phyloP scores from a whole-genome alignment of 768 basidiomycete species.

The Boletus fagicola region DNA sequence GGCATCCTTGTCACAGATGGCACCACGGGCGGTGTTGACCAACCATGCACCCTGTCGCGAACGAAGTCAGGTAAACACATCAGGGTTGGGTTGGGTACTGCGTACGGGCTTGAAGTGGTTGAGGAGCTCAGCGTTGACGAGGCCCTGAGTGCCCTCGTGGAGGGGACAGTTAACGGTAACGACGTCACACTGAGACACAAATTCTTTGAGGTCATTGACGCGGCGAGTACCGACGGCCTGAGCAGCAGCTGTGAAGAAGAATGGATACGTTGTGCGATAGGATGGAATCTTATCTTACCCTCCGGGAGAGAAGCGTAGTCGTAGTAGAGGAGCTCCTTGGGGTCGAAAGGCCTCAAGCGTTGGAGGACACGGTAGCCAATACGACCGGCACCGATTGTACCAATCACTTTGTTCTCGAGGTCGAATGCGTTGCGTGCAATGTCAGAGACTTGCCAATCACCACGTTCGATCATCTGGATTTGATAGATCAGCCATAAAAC shows the following conservation, averaged over 20 bases:
- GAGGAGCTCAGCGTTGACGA: constrained; percentile 78
- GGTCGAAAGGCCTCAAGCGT: constrained; percentile 76
- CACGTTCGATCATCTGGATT: constrained; percentile 70
- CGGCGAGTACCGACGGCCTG: constrained; percentile 65
- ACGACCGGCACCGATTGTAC: constrained; percentile 78
- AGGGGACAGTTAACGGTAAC: constrained; percentile 83
- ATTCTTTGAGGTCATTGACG: constrained; percentile 70
- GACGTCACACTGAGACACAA: constrained; percentile 64
- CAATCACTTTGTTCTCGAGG: constrained; percentile 87
- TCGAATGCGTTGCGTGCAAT: constrained; percentile 82
- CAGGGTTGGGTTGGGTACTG: constrained; percentile 39
- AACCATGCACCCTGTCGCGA: constrained; percentile 73
- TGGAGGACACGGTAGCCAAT: constrained; percentile 89
- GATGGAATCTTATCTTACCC: constrained; percentile 32
- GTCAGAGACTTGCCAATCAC: constrained; percentile 83
- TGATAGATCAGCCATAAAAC: background rate
- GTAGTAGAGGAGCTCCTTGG: constrained; percentile 86
- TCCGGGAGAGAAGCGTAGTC: constrained; percentile 73
- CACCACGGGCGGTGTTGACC: constrained; percentile 89
- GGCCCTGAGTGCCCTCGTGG: constrained; percentile 76
- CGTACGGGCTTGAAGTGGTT: constrained; percentile 53
- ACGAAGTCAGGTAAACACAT: background rate
- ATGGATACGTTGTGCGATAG: background rate
- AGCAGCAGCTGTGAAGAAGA: constrained; percentile 48
- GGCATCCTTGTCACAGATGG: constrained; percentile 81